A percentile compares a stretch with the other conserved stretches of the same genome.
Evolutionary conservation across 257 asterid genomes (phyloP).

Genomic region (Mitragyna speciosa): DNA sequence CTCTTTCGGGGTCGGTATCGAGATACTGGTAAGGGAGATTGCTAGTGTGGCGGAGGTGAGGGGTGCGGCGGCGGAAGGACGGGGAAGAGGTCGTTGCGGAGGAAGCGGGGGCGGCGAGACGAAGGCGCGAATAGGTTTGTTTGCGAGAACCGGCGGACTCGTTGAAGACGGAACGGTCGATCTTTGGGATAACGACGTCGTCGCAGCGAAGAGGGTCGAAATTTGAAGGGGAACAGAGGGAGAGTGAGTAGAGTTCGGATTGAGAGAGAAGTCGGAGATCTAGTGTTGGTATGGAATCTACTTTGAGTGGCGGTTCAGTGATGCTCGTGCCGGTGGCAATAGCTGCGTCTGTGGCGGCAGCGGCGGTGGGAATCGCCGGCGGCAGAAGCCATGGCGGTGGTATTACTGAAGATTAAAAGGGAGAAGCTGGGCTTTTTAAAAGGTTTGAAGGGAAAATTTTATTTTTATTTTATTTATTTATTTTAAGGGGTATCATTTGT

Average conservation of each 20-base stretch:
- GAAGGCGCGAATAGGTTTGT: constrained; percentile 84
- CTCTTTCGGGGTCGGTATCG: constrained; percentile 52
- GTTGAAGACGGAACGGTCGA: constrained; percentile 85
- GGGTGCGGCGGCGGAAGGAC: constrained; percentile 62
- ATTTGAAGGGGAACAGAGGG: constrained; percentile 57
- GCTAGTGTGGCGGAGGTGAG: constrained; percentile 54
- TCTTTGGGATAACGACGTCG: constrained; percentile 68
- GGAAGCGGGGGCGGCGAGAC: constrained; percentile 70
- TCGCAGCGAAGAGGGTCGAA: constrained; percentile 53
- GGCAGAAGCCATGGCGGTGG: constrained; percentile 38
- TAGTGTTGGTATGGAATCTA: constrained; percentile 51
- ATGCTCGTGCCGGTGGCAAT: constrained; percentile 22
- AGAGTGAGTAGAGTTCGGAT: constrained; percentile 68
- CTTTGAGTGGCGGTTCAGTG: constrained; percentile 36
- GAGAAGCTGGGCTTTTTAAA: constrained; percentile 7
- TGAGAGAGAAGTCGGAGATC: constrained; percentile 78
- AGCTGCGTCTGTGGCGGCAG: constrained; percentile 14
- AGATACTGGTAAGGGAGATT: constrained; percentile 16
- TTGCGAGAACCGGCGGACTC: constrained; percentile 88
- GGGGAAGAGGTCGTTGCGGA: constrained; percentile 28
- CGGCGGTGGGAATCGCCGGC: constrained; percentile 18
- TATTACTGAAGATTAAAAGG: neutral
- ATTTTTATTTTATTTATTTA: neutral
- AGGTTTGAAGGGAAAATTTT: neutral
- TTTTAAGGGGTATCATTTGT: too few relatives aligned